phyloP scores from a whole-genome alignment of 371 early-diverging fungal species.

The Sporodiniella umbellata region DNA sequence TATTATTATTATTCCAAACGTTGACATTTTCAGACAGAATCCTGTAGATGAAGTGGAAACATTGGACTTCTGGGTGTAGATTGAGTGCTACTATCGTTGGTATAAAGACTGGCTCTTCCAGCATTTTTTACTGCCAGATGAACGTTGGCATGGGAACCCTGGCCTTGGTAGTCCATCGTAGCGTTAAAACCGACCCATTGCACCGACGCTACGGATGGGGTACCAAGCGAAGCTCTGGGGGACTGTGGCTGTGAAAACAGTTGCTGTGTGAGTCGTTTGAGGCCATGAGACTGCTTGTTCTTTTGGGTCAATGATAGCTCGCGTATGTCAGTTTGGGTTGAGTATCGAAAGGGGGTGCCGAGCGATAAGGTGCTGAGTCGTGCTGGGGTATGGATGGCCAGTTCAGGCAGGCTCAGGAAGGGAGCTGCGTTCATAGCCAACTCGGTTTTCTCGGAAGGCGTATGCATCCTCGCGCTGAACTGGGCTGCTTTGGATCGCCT shows the following conservation, averaged over 20 bases:
- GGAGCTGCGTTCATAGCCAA: neutral
- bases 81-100: constrained; percentile 7
- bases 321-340: neutral
- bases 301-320: neutral
- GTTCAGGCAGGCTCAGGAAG: neutral
- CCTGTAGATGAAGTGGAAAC: constrained; percentile 12
- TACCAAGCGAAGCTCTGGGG: neutral
- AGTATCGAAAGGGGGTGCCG: neutral
- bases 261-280: neutral
- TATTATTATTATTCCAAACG: no score
- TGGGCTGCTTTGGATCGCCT: no score
- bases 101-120: neutral
- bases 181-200: constrained; percentile 9
- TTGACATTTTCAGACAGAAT: neutral
- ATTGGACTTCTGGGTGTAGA: constrained; percentile 14
- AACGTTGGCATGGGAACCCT: neutral
- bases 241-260: neutral
- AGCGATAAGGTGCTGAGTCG: neutral
- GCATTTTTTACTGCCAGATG: constrained; percentile 1
- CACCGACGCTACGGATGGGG: constrained; percentile 3
- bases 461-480: no score
- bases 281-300: neutral
- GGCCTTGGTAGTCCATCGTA: constrained; percentile 1
- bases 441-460: no score
- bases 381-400: neutral